phyloP scores from a whole-genome alignment of 2,329 filamentous ascomycete genomes.

The Colletotrichum neosansevieriae region DNA sequence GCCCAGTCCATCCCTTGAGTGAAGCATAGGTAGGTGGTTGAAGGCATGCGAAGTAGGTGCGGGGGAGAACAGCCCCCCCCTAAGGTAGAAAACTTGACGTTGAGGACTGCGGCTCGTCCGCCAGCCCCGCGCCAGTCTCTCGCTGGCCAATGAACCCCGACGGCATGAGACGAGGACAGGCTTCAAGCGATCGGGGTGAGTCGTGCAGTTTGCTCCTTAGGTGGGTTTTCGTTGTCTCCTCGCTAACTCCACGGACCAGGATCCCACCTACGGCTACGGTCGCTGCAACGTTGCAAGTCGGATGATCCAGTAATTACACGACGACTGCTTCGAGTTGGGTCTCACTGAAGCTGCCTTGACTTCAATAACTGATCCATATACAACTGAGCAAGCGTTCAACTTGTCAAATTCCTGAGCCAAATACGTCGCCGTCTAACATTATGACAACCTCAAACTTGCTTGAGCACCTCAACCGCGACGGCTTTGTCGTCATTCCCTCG shows the following conservation, averaged over 20 bases:
- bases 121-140: not conserved
- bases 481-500: slow-evolving; percentile 79
- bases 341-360: no score
- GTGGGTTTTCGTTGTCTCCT: slow-evolving; percentile 3
- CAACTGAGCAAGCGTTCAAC: no score
- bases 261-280: not conserved
- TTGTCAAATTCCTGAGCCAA: not conserved
- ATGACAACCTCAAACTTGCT: slow-evolving; percentile 50
- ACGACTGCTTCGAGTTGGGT: no score
- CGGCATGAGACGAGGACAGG: slow-evolving; percentile 14
- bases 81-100: no score
- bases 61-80: no score
- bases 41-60: no score
- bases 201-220: not conserved
- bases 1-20: no score
- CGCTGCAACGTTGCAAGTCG: slow-evolving; percentile 32
- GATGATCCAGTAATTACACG: not conserved
- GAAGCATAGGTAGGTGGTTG: no score
- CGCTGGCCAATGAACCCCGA: slow-evolving; percentile 2
- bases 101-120: not conserved
- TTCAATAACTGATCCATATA: no score
- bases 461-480: slow-evolving; percentile 73
- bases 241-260: slow-evolving; percentile 17
- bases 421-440: not conserved
- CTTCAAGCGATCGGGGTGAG: not conserved